These are phyloP conservation scores for Rosa hybrid DNA, from an alignment of 331 rosid genomes.

Conservation along the genomic window DNA sequence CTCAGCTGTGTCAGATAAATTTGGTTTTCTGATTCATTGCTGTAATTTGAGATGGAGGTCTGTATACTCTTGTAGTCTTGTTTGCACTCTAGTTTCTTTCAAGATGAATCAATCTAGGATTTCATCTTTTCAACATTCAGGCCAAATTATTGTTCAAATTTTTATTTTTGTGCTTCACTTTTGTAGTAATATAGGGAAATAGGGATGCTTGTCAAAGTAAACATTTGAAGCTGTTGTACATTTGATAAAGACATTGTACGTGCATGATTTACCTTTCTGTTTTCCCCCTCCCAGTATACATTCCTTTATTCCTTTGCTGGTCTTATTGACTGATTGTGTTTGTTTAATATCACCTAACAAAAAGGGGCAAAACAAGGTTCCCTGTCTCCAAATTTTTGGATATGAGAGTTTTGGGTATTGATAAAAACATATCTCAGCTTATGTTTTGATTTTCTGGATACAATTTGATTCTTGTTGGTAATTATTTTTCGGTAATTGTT, in stretches of 20 bases:
- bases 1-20: background rate
- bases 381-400: too few relatives aligned
- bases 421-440: too few relatives aligned
- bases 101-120: background rate
- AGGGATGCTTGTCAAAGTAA: background rate
- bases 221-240: background rate
- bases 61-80: background rate
- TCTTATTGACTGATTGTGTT: background rate
- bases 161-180: background rate
- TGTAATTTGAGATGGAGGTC: conserved; percentile 4
- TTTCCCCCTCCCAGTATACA: background rate
- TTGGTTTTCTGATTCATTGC: background rate
- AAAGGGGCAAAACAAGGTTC: background rate
- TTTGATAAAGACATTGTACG: background rate
- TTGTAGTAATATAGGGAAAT: background rate
- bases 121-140: background rate
- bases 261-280: background rate
- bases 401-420: background rate
- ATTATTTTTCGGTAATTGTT: too few relatives aligned
- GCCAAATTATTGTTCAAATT: background rate
- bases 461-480: too few relatives aligned
- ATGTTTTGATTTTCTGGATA: too few relatives aligned
- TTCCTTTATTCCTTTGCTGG: background rate
- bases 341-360: background rate
- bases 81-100: background rate